These are phyloP conservation scores for Xylariaceae sp. DNA, from an alignment of 2,329 filamentous ascomycete species.

Conservation along the genomic window DNA sequence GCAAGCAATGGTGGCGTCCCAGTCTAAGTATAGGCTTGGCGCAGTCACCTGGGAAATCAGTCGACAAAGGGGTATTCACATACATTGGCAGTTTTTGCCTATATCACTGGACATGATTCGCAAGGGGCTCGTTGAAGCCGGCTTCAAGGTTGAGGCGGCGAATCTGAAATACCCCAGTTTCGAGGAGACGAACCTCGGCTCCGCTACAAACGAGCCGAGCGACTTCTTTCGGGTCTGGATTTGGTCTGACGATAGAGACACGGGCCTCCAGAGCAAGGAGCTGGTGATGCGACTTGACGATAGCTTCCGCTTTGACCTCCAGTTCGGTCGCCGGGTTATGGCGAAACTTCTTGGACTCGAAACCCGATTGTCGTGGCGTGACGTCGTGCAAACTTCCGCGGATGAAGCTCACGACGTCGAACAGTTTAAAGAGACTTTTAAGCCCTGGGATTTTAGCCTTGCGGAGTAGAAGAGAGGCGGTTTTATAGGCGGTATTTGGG, in stretches of 20 bases:
- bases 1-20: slow-evolving; percentile 67
- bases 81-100: slow-evolving; percentile 91
- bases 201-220: slow-evolving; percentile 45
- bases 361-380: slow-evolving; percentile 73
- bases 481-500: slow-evolving; percentile 1
- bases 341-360: slow-evolving; percentile 82
- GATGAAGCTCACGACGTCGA: slow-evolving; percentile 77
- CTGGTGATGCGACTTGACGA: slow-evolving; percentile 69
- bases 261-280: slow-evolving; percentile 57
- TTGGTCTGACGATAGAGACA: slow-evolving; percentile 57
- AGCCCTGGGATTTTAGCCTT: slow-evolving; percentile 76
- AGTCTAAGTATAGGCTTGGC: slow-evolving; percentile 58
- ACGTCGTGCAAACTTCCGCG: slow-evolving; percentile 68
- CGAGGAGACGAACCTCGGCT: slow-evolving; percentile 41
- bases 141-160: slow-evolving; percentile 82
- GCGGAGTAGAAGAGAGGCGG: slow-evolving; percentile 23
- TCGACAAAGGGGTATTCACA: slow-evolving; percentile 72
- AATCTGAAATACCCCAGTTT: slow-evolving; percentile 57
- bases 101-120: slow-evolving; percentile 61
- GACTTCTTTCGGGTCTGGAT: slow-evolving; percentile 83
- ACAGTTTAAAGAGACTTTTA: slow-evolving; percentile 75
- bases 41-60: slow-evolving; percentile 91
- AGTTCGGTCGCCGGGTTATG: slow-evolving; percentile 82
- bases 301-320: slow-evolving; percentile 75
- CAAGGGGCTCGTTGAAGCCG: slow-evolving; percentile 75